Percentiles rank a stretch among this genome's conserved stretches.
phyloP scores from a whole-genome alignment of 2,329 filamentous ascomycete genomes.

The Fusarium pseudocircinatum region DNA sequence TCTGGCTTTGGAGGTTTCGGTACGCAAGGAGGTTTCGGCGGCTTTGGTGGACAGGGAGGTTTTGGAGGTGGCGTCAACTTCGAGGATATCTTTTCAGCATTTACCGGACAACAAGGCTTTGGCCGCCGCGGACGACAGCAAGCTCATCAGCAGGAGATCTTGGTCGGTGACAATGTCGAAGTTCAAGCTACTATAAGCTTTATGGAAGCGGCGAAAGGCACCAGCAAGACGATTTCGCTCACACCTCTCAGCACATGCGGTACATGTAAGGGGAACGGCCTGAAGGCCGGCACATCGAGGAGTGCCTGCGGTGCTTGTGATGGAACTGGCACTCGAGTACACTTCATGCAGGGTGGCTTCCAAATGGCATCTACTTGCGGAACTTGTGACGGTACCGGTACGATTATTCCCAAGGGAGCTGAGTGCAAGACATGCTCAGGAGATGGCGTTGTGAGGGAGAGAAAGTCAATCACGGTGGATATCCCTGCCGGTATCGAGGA shows the following conservation, averaged over 20 bases:
- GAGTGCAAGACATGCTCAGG: constrained; percentile 85
- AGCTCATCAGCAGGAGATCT: constrained; percentile 79
- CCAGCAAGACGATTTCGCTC: constrained; percentile 86
- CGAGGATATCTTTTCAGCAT: constrained; percentile 93
- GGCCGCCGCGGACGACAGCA: constrained; percentile 59
- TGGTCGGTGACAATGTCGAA: constrained; percentile 97
- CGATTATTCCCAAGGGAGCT: constrained; percentile 78
- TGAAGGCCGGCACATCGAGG: constrained; percentile 82
- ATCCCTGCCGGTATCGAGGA: constrained; percentile 97
- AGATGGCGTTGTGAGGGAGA: constrained; percentile 84
- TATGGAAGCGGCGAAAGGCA: constrained; percentile 94
- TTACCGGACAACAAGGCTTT: constrained; percentile 69
- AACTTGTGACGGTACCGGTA: constrained; percentile 81
- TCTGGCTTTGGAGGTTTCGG: constrained; percentile 57
- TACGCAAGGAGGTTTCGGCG: constrained; percentile 30
- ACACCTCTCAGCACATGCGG: constrained; percentile 83
- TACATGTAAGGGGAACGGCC: constrained; percentile 82
- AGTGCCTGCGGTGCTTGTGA: constrained; percentile 81
- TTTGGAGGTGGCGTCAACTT: constrained; percentile 92
- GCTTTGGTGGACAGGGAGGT: constrained; percentile 62
- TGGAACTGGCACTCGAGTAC: constrained; percentile 86
- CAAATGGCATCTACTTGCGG: constrained; percentile 94
- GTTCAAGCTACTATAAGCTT: constrained; percentile 93
- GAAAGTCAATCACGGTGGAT: constrained; percentile 85
- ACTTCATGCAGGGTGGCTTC: constrained; percentile 92